A percentile compares a stretch with the other conserved stretches of the same genome.
These are phyloP conservation scores for Amanita rubescens DNA, from an alignment of 768 basidiomycete species.

Conservation along the genomic window DNA sequence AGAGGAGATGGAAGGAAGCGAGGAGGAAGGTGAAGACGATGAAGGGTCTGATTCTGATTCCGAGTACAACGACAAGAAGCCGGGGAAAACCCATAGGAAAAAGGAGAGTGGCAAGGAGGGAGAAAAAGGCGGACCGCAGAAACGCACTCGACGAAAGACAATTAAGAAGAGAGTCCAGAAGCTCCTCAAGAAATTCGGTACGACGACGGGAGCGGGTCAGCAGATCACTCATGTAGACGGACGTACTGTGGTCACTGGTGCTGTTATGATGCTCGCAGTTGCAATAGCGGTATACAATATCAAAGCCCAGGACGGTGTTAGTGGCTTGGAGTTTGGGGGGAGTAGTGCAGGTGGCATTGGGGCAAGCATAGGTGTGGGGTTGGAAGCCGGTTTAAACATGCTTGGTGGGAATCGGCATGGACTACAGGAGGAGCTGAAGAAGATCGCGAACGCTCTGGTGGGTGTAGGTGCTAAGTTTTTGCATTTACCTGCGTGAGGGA, in stretches of 20 bases:
- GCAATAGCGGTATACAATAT: conserved; percentile 57
- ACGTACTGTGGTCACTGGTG: conserved; percentile 50
- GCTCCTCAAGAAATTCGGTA: neutral
- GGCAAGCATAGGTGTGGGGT: no score
- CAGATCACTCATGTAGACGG: conserved; percentile 23
- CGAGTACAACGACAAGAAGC: neutral
- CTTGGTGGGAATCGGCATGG: conserved; percentile 13
- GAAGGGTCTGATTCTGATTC: neutral
- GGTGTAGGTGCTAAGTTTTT: conserved; percentile 12
- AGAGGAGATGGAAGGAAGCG: conserved; percentile 21
- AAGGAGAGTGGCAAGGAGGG: neutral
- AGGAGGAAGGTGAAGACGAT: conserved; percentile 13
- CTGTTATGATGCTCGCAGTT: conserved; percentile 61
- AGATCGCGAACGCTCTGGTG: conserved; percentile 20
- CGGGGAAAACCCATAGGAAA: conserved; percentile 9
- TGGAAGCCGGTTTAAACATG: conserved; percentile 11
- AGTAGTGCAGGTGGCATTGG: neutral
- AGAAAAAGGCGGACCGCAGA: neutral
- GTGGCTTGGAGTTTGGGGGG: neutral
- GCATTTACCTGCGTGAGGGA: no score
- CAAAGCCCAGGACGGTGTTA: conserved; percentile 18
- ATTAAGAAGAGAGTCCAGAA: conserved; percentile 1
- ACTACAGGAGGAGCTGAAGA: conserved; percentile 20
- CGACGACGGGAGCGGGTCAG: neutral
- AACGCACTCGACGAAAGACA: conserved; percentile 13